Evolutionary conservation across 306 rosid species (phyloP).

Genomic region (Vigna hirtella): DNA sequence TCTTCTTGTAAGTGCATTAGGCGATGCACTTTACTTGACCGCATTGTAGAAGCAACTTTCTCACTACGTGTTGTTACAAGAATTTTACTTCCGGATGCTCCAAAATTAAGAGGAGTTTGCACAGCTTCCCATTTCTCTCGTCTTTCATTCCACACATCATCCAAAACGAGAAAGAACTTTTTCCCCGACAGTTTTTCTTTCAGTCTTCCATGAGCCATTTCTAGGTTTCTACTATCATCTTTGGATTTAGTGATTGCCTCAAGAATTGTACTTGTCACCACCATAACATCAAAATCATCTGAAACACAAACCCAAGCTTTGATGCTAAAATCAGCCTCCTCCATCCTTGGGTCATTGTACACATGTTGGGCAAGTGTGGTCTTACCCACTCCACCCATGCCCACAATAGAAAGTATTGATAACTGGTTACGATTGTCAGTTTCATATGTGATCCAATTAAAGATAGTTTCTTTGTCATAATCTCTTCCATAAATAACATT

Average conservation of each 20-base stretch:
- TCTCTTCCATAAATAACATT: not conserved
- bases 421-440: not conserved
- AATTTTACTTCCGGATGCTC: not conserved
- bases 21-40: not conserved
- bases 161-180: not conserved
- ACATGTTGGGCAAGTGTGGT: not conserved
- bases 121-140: not conserved
- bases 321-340: not conserved
- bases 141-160: not conserved
- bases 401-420: not conserved
- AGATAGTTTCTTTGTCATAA: not conserved
- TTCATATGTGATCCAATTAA: not conserved
- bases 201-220: not conserved
- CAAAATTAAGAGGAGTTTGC: not conserved
- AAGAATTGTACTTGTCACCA: not conserved
- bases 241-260: not conserved
- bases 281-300: not conserved
- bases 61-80: not conserved
- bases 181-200: not conserved
- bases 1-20: not conserved
- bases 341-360: not conserved
- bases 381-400: not conserved
- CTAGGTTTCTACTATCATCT: not conserved
- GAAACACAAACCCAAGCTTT: constrained; percentile 7
- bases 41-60: not conserved